Conservation (phyloP, 2,329 filamentous ascomycete species). For the Fusarium pseudocircinatum region DNA sequence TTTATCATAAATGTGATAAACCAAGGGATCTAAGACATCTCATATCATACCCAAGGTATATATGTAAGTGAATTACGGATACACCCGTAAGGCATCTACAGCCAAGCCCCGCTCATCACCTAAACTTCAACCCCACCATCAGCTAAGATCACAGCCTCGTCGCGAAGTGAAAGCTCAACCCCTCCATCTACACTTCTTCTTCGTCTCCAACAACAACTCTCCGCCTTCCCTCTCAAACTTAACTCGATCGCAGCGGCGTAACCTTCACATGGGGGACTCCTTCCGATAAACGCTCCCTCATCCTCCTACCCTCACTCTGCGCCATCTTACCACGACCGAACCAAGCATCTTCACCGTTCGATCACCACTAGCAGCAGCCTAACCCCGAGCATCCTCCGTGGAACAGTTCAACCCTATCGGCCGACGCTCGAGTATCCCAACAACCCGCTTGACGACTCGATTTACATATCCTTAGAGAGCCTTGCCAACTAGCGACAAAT, state of each 20-base stretch:
- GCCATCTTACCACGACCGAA: background rate
- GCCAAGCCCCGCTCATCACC: conserved; percentile 25
- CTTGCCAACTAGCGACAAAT: background rate
- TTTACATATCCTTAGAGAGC: background rate
- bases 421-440: background rate
- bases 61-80: background rate
- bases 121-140: conserved; percentile 36
- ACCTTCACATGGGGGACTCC: background rate
- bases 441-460: background rate
- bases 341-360: background rate
- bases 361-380: conserved; percentile 3
- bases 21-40: background rate
- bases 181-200: conserved; percentile 37
- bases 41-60: background rate
- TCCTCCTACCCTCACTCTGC: background rate
- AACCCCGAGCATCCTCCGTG: background rate
- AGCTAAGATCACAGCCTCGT: conserved; percentile 43
- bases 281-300: background rate
- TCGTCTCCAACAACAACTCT: conserved; percentile 4
- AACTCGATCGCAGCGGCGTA: conserved; percentile 14
- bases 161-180: conserved; percentile 42
- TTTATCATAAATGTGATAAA: background rate
- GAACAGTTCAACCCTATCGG: background rate
- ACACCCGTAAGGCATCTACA: conserved; percentile 11
- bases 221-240: background rate